Evolutionary conservation across 345 rosid species (phyloP).

Genomic region (Eucalyptus sideroxylon): DNA sequence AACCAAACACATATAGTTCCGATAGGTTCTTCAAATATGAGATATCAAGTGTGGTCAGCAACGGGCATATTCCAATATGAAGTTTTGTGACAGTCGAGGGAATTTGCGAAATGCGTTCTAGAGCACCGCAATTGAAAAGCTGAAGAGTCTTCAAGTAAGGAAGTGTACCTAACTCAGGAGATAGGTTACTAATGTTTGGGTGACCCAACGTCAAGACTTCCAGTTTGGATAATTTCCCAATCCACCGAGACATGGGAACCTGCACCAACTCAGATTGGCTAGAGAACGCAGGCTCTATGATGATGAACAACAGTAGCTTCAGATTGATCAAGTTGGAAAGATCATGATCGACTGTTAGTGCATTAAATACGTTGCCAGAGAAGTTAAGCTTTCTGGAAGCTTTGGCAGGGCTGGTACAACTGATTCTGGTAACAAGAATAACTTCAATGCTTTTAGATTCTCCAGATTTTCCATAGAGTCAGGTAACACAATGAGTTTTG

Average conservation of each 20-base stretch:
- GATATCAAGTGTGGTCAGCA: no score
- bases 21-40: no score
- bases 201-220: neutral
- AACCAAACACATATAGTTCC: no score
- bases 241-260: neutral
- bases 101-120: neutral
- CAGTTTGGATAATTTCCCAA: neutral
- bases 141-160: neutral
- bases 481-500: accelerated
- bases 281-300: accelerated
- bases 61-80: neutral
- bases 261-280: neutral
- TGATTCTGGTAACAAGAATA: accelerated
- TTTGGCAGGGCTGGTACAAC: neutral
- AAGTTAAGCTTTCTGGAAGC: neutral
- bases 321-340: neutral
- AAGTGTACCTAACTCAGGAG: neutral
- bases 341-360: accelerated
- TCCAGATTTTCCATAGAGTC: neutral
- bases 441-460: neutral
- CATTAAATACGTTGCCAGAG: accelerated
- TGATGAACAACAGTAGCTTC: neutral
- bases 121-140: accelerated
- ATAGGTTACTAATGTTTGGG: neutral
- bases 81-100: neutral